These are phyloP conservation scores for Rhazya stricta DNA, from an alignment of 257 asterid species.

Conservation along the genomic window DNA sequence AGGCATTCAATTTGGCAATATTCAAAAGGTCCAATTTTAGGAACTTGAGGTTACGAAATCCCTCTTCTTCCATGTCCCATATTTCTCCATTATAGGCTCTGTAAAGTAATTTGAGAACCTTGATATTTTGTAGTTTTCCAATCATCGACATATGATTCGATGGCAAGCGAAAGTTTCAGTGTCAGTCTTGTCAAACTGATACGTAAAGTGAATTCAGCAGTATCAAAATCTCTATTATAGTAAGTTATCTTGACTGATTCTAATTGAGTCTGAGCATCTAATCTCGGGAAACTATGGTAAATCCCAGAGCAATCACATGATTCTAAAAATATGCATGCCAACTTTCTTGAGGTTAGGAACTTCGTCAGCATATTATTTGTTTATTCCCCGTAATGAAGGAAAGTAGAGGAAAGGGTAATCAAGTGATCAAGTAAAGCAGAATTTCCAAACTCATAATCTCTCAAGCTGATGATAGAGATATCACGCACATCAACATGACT, in stretches of 20 bases:
- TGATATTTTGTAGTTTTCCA: not conserved
- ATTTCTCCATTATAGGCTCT: not conserved
- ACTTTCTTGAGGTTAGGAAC: not conserved
- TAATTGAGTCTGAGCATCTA: not conserved
- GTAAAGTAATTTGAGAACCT: constrained; percentile 8
- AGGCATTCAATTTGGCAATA: not conserved
- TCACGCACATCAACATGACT: not conserved
- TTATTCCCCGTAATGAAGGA: not conserved
- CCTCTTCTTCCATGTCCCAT: constrained; percentile 8
- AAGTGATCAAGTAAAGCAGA: not conserved
- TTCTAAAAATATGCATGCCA: not conserved
- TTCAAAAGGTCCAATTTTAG: not conserved
- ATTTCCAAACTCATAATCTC: not conserved
- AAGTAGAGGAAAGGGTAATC: not conserved
- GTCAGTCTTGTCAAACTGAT: not conserved
- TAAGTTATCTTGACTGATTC: not conserved
- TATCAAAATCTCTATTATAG: not conserved
- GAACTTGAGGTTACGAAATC: not conserved
- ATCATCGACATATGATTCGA: not conserved
- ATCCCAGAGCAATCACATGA: not conserved
- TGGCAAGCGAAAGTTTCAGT: not conserved
- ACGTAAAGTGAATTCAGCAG: not conserved
- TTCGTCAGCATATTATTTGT: not conserved
- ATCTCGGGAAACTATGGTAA: not conserved
- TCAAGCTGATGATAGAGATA: not conserved